Base-by-base conservation (phyloP, 768 basidiomycete genomes). In the Pisolithus tinctorius region DNA sequence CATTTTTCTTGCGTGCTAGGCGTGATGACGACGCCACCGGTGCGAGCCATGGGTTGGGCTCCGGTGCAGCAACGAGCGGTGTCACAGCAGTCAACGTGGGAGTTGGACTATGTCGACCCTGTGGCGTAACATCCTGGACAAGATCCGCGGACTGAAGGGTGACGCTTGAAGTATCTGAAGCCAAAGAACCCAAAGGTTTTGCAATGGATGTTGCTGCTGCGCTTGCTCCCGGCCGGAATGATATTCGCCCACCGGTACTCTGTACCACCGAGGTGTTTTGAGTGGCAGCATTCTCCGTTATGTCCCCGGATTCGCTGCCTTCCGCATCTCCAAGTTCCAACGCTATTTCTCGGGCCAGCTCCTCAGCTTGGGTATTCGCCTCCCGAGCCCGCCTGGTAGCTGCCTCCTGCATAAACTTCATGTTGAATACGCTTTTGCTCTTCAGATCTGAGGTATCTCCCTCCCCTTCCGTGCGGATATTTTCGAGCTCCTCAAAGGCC, bases 331-430 rank as follows among this genome's bases (percentile, higher is more conserved):
- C 64, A 16, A 70, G 66, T 39, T 69, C 64, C 46, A 71, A 65
- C 31, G 79, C 81, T 61, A 96, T 72, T 60, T 91, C 88, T 55
- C 72, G 73, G 55, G 82, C 69, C 53, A 95, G 82, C 58, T 88
- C 86, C 50, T 88, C 87, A 4, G 78, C 82, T 56, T 82, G 77
- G 51, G 75, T 75, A 52, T 84, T 74, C 1, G 79, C 81, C 48
- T 75, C 74, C 8, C 25, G 61, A 65, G 71, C 58, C 78, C 84
- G 78, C 56, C 90, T 75, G 4, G 80, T 80, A 72, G 87, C 83
- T 0, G 92, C 94, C 43, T 93, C 86, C 66, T 88, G 86, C 95
- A 99, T 99, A 69, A 98, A 99, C 71, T 96, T 97, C 96, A 98
- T 97, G 56, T 82, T 78, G 64, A 96, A 88, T 9, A 97, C 77